These are phyloP conservation scores for Trichoderma asperellum DNA, from an alignment of 2,329 filamentous ascomycete species.

Conservation along the genomic window DNA sequence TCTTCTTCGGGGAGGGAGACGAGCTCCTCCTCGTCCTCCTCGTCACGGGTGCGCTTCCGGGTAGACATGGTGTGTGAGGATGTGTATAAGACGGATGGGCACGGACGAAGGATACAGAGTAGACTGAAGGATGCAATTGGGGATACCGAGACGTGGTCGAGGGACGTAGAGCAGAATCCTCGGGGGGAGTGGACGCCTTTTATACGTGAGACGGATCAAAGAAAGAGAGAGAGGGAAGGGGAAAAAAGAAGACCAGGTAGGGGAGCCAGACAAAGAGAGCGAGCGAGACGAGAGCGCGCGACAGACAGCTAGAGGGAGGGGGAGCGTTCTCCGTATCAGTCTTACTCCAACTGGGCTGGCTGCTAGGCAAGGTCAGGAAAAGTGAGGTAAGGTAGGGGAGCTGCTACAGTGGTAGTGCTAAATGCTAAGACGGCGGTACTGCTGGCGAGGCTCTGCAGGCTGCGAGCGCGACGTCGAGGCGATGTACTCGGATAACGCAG, in stretches of 20 bases:
- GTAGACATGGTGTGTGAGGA: slow-evolving; percentile 31
- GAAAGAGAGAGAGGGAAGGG: slow-evolving; percentile 19
- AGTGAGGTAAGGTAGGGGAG: slow-evolving; percentile 23
- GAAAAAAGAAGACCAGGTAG: slow-evolving; percentile 25
- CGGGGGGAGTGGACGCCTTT: slow-evolving; percentile 30
- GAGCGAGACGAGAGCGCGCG: slow-evolving; percentile 14
- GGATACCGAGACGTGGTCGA: slow-evolving; percentile 28
- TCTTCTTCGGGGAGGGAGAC: slow-evolving; percentile 58
- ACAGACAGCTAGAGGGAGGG: slow-evolving; percentile 21
- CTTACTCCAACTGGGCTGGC: slow-evolving; percentile 29
- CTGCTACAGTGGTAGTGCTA: slow-evolving; percentile 16
- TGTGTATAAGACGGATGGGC: slow-evolving; percentile 20
- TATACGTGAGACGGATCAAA: slow-evolving; percentile 25
- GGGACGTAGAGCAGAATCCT: slow-evolving; percentile 17
- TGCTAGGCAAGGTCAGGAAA: slow-evolving; percentile 10
- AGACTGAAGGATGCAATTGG: slow-evolving; percentile 10
- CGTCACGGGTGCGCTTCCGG: slow-evolving; percentile 63
- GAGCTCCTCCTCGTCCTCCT: slow-evolving; percentile 62
- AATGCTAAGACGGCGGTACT: background rate
- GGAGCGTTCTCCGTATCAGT: slow-evolving; percentile 6
- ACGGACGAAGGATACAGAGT: background rate
- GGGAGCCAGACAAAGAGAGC: slow-evolving; percentile 19
- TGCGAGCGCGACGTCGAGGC: background rate
- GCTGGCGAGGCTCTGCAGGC: background rate
- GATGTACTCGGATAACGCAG: slow-evolving; percentile 21